A percentile compares a stretch with the other conserved stretches of the same genome.
These are phyloP conservation scores for Chenopodium album DNA, from an alignment of 148 eudicot genomes.

Conservation along the genomic window DNA sequence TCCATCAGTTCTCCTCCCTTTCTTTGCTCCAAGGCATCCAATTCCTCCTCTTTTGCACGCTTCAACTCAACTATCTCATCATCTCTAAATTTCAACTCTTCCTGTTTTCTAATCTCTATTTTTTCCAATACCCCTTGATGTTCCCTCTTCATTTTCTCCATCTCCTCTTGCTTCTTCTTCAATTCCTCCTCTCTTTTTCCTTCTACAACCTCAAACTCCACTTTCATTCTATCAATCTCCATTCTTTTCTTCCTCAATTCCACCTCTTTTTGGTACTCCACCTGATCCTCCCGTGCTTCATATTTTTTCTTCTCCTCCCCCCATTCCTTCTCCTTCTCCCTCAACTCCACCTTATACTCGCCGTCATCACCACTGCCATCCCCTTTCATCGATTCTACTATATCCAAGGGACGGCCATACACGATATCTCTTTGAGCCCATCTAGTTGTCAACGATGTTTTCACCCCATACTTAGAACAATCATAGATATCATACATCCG, in stretches of 20 bases:
- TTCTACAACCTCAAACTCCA: background rate
- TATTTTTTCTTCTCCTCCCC: background rate
- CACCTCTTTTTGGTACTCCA: background rate
- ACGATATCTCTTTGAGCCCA: conserved; percentile 11
- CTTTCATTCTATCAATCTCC: background rate
- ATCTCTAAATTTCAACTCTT: background rate
- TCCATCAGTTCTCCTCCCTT: background rate
- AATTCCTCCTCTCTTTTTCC: background rate
- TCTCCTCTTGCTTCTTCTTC: background rate
- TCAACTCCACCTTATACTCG: background rate
- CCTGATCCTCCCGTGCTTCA: background rate
- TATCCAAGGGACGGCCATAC: background rate
- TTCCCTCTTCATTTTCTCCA: background rate
- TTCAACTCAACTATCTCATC: background rate
- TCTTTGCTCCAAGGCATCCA: background rate
- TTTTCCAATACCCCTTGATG: background rate
- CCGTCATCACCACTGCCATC: background rate
- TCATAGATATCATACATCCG: background rate
- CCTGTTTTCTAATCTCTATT: background rate
- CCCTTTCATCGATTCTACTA: background rate
- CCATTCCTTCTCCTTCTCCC: conserved; percentile 7
- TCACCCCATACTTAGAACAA: conserved; percentile 4
- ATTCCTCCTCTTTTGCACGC: background rate
- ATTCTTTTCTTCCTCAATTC: background rate
- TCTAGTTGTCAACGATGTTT: background rate